Percentiles rank a stretch among this genome's conserved stretches.
Conservation (phyloP, 1,284 basidiomycete species). For the Cryptococcus sp. region DNA sequence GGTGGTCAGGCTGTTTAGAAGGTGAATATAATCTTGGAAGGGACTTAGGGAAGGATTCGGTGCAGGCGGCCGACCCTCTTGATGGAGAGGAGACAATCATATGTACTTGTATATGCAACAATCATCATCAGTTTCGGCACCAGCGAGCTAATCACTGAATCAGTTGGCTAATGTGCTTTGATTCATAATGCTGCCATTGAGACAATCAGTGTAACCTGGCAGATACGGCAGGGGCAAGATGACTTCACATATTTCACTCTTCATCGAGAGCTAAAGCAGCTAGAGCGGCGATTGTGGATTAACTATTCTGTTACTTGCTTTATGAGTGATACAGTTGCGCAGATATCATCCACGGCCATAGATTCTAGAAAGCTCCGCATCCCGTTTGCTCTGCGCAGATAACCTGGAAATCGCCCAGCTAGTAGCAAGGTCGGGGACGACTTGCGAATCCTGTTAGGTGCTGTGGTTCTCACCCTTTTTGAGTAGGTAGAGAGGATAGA, state of each 20-base stretch:
- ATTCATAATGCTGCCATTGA: no score
- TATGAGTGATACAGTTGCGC: background rate
- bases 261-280: no score
- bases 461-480: background rate
- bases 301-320: no score
- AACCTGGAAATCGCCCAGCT: background rate
- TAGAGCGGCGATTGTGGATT: no score
- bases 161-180: no score
- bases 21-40: background rate
- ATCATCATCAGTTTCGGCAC: background rate
- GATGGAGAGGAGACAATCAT: background rate
- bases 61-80: background rate
- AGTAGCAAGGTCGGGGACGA: background rate
- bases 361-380: background rate
- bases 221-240: no score
- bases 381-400: slow-evolving; percentile 4
- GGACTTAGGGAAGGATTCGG: no score
- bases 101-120: background rate
- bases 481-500: background rate
- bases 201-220: no score
- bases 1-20: background rate
- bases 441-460: background rate
- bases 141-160: background rate
- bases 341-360: background rate
- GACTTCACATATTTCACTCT: no score